These are phyloP conservation scores for Ustulina deusta DNA, from an alignment of 2,329 filamentous ascomycete species.

Conservation along the genomic window DNA sequence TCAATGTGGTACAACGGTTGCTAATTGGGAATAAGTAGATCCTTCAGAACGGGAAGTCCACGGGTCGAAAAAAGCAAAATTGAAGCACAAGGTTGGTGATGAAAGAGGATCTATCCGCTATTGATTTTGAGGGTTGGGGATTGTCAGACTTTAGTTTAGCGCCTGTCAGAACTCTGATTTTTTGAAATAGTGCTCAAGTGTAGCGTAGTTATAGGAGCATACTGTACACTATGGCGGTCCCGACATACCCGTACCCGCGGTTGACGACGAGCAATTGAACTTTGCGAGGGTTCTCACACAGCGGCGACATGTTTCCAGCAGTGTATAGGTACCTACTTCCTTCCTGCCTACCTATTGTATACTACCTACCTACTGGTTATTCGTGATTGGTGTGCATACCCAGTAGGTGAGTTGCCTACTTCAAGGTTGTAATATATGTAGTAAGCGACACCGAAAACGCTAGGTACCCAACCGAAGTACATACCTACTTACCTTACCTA, in stretches of 20 bases:
- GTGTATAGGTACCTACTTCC: too few relatives aligned
- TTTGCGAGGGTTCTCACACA: too few relatives aligned
- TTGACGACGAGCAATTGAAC: conserved; percentile 14
- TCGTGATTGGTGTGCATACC: neutral
- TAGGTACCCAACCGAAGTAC: neutral
- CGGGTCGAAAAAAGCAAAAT: conserved; percentile 25
- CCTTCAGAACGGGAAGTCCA: conserved; percentile 4
- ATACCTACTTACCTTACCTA: neutral
- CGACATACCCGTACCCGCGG: conserved; percentile 20
- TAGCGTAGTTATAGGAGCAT: conserved; percentile 1
- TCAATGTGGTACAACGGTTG: conserved; percentile 29
- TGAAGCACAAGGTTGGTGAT: conserved; percentile 37
- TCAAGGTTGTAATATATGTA: too few relatives aligned
- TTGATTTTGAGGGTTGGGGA: conserved; percentile 10
- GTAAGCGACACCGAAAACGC: neutral
- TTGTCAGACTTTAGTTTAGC: conserved; percentile 35
- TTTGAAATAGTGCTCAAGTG: conserved; percentile 27
- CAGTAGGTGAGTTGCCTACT: too few relatives aligned
- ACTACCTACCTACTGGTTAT: neutral
- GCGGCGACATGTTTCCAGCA: too few relatives aligned
- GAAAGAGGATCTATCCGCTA: conserved; percentile 38
- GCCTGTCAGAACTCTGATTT: conserved; percentile 35
- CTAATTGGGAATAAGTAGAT: conserved; percentile 23
- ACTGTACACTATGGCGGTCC: conserved; percentile 3
- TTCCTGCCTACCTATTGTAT: neutral